phyloP scores from a whole-genome alignment of 2,329 filamentous ascomycete species.

The Atkinsonella texensis region DNA sequence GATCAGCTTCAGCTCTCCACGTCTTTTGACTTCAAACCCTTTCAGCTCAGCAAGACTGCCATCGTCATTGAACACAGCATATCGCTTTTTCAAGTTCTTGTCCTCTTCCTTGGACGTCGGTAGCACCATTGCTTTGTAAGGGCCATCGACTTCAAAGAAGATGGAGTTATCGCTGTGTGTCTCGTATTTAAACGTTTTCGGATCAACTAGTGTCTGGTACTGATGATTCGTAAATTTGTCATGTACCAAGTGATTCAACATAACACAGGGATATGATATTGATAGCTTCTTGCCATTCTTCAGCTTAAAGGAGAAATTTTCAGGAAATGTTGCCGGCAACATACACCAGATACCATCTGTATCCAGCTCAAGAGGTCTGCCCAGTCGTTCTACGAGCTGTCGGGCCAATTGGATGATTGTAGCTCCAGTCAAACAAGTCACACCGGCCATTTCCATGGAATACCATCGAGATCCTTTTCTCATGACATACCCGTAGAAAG shows the following conservation, averaged over 20 bases:
- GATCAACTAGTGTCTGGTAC: conserved; percentile 81
- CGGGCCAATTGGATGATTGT: conserved; percentile 95
- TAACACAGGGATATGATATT: conserved; percentile 97
- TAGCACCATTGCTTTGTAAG: conserved; percentile 93
- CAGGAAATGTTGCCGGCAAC: conserved; percentile 87
- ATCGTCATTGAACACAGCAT: conserved; percentile 97
- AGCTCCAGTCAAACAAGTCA: conserved; percentile 92
- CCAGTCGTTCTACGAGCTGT: conserved; percentile 84
- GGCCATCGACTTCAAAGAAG: conserved; percentile 97
- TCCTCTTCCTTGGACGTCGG: conserved; percentile 98
- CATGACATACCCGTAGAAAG: conserved; percentile 99
- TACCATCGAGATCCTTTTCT: conserved; percentile 98
- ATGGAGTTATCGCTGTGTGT: conserved; percentile 98
- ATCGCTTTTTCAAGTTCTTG: conserved; percentile 98
- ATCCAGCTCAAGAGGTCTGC: conserved; percentile 84
- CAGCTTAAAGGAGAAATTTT: conserved; percentile 89
- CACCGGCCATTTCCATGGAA: conserved; percentile 97
- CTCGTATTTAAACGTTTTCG: conserved; percentile 74
- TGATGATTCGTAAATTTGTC: conserved; percentile 93
- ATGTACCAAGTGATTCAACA: conserved; percentile 97
- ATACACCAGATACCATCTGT: conserved; percentile 99
- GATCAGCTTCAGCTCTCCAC: conserved; percentile 97
- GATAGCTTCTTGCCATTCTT: conserved; percentile 92
- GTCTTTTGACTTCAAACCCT: conserved; percentile 92
- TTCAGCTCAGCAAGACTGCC: conserved; percentile 92